These are phyloP conservation scores for Halenospora varia DNA, from an alignment of 495 filamentous ascomycete genomes.

Conservation along the genomic window DNA sequence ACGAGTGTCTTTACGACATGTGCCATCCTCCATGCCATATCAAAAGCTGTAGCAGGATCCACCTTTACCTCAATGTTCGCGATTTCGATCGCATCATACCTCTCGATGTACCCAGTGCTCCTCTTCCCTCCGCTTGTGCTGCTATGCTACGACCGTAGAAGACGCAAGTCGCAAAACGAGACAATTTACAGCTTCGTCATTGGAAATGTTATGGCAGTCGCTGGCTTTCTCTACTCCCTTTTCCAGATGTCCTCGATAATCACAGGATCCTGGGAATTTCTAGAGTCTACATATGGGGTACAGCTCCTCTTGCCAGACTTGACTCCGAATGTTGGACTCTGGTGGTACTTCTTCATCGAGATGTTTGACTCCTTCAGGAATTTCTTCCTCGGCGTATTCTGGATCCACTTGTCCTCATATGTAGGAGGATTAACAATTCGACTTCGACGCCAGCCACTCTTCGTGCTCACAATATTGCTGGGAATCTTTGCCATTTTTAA, in stretches of 20 bases:
- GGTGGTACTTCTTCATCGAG: conserved; percentile 99
- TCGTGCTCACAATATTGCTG: conserved; percentile 73
- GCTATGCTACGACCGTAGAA: conserved; percentile 71
- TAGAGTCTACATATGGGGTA: conserved; percentile 85
- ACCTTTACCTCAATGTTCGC: conserved; percentile 78
- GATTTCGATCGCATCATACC: conserved; percentile 79
- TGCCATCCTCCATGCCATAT: conserved; percentile 78
- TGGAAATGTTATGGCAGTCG: conserved; percentile 44
- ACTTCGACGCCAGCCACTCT: conserved; percentile 78
- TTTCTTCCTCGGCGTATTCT: conserved; percentile 97
- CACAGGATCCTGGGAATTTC: conserved; percentile 74
- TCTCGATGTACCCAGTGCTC: conserved; percentile 86
- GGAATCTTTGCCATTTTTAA: conserved; percentile 93
- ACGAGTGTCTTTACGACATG: conserved; percentile 89
- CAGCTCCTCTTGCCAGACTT: conserved; percentile 88
- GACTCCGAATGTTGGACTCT: conserved; percentile 90
- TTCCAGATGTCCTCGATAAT: conserved; percentile 70
- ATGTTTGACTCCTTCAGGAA: conserved; percentile 98
- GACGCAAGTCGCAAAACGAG: conserved; percentile 27
- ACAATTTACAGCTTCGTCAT: conserved; percentile 41
- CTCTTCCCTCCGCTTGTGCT: conserved; percentile 79
- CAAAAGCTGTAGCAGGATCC: conserved; percentile 73
- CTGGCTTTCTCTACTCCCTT: conserved; percentile 45
- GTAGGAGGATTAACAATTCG: conserved; percentile 79
- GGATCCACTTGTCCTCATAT: conserved; percentile 89